A percentile compares a stretch with the other conserved stretches of the same genome.
phyloP scores from a whole-genome alignment of 768 basidiomycete genomes.

The Fomitopsis pulvina region DNA sequence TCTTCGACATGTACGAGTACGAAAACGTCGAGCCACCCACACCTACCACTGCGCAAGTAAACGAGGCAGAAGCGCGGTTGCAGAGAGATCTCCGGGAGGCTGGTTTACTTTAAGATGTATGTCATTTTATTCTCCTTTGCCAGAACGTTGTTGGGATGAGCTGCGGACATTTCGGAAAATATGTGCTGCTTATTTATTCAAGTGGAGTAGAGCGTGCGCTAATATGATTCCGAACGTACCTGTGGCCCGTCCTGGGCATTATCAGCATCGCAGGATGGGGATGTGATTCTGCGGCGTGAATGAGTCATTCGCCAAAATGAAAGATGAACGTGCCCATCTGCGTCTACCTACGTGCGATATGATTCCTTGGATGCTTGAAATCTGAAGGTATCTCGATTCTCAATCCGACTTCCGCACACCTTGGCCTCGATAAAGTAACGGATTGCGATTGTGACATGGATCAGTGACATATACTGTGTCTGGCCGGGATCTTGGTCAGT shows the following conservation, averaged over 20 bases:
- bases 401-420: too few relatives aligned
- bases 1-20: constrained; percentile 41
- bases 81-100: constrained; percentile 19
- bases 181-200: not conserved
- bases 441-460: too few relatives aligned
- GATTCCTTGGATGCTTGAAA: not conserved
- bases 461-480: too few relatives aligned
- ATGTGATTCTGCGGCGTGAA: too few relatives aligned
- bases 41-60: constrained; percentile 4
- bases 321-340: not conserved
- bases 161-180: not conserved
- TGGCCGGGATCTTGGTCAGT: too few relatives aligned
- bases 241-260: too few relatives aligned
- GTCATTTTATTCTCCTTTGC: not conserved
- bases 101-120: constrained; percentile 16
- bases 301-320: too few relatives aligned
- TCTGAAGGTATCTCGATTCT: too few relatives aligned
- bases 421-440: too few relatives aligned
- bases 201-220: not conserved
- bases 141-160: not conserved
- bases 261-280: too few relatives aligned
- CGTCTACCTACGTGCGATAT: not conserved
- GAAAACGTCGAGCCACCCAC: not conserved
- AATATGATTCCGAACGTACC: not conserved
- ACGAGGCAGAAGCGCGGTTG: constrained; percentile 19